A percentile compares a stretch with the other conserved stretches of the same genome.
phyloP scores from a whole-genome alignment of 352 stramenopile species.

The Globisporangium cystogenes region DNA sequence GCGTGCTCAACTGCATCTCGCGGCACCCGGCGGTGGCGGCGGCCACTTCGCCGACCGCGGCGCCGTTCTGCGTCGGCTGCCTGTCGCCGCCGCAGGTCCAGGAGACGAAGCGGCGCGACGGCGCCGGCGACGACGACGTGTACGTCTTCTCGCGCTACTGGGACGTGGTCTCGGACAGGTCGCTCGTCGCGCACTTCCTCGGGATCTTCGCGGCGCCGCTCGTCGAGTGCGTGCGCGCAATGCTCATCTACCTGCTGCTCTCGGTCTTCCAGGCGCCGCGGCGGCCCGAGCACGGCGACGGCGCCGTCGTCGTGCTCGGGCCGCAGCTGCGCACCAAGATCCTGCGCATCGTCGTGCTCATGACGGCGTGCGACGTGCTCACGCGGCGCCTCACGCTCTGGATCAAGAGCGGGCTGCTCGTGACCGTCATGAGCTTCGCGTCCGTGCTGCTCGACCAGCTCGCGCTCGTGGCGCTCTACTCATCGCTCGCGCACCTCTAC shows the following conservation, averaged over 20 bases:
- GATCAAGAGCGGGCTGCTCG: slow-evolving; percentile 72
- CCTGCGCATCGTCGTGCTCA: slow-evolving; percentile 36
- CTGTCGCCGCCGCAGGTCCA: slow-evolving; percentile 44
- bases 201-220: slow-evolving; percentile 56
- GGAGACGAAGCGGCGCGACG: slow-evolving; percentile 16
- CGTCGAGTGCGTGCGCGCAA: slow-evolving; percentile 50
- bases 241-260: slow-evolving; percentile 61
- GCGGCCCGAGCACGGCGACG: neutral
- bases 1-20: slow-evolving; percentile 70
- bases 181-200: slow-evolving; percentile 59
- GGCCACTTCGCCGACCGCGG: slow-evolving; percentile 14
- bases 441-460: slow-evolving; percentile 68
- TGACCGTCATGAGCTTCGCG: slow-evolving; percentile 64
- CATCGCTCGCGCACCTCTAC: slow-evolving; percentile 49
- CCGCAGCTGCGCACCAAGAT: slow-evolving; percentile 33
- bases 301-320: neutral
- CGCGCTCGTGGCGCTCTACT: slow-evolving; percentile 48
- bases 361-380: slow-evolving; percentile 50
- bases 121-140: slow-evolving; percentile 36
- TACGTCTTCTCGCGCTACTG: slow-evolving; percentile 85
- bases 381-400: slow-evolving; percentile 52
- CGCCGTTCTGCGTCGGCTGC: slow-evolving; percentile 59
- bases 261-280: slow-evolving; percentile 37
- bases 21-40: slow-evolving; percentile 21
- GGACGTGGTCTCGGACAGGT: slow-evolving; percentile 76